Conservation (phyloP, 306 rosid species). For the Erythrophleum fordii region DNA sequence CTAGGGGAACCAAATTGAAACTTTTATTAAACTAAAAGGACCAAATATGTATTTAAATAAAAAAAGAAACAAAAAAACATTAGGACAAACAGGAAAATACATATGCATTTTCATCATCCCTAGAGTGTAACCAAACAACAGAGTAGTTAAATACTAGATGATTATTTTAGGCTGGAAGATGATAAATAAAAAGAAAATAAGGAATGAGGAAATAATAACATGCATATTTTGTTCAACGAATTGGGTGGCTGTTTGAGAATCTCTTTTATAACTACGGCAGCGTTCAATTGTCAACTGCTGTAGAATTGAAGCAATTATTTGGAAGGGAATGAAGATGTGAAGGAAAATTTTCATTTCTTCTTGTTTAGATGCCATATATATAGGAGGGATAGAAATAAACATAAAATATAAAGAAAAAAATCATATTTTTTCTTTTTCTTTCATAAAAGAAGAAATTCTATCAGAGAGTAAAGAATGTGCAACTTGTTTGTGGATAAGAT, state of each 20-base stretch:
- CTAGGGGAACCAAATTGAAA: background rate
- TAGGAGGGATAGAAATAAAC: too few relatives aligned
- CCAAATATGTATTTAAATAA: background rate
- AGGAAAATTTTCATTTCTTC: too few relatives aligned
- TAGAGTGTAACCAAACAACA: background rate
- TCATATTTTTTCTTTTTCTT: too few relatives aligned
- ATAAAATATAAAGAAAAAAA: too few relatives aligned
- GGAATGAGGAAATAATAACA: too few relatives aligned
- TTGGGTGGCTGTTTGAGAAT: too few relatives aligned
- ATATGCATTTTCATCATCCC: background rate
- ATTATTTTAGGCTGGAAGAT: background rate
- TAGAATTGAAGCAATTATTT: conserved; percentile 28
- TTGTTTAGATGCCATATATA: too few relatives aligned
- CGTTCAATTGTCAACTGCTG: conserved; percentile 84
- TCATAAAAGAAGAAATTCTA: too few relatives aligned
- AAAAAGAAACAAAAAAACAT: background rate
- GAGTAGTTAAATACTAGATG: background rate
- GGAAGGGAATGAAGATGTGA: too few relatives aligned
- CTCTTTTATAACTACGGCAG: conserved; percentile 62
- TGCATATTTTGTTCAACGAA: too few relatives aligned
- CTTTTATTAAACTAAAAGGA: background rate
- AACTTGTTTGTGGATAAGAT: too few relatives aligned
- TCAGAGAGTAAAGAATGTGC: too few relatives aligned
- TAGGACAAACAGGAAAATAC: background rate
- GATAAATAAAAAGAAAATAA: background rate